phyloP scores from a whole-genome alignment of 2,329 filamentous ascomycete genomes.

The Lecanoromycetidae sp. region DNA sequence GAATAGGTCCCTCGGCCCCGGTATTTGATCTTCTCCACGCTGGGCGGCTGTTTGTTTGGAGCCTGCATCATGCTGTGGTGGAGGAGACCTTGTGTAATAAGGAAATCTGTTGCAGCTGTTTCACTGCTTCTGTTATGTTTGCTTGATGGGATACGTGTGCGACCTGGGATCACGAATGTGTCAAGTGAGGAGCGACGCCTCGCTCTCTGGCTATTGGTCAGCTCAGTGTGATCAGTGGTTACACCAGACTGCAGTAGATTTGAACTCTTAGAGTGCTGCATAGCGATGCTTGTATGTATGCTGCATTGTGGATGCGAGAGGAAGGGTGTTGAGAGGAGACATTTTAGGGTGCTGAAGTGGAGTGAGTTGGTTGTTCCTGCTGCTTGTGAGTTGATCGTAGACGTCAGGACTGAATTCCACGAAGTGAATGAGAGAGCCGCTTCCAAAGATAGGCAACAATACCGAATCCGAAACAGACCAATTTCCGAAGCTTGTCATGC shows the following conservation, averaged over 20 bases:
- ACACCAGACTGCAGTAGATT: background rate
- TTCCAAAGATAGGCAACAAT: background rate
- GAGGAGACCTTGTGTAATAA: conserved; percentile 17
- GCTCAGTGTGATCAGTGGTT: background rate
- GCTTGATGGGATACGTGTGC: conserved; percentile 13
- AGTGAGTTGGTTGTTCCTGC: conserved; percentile 3
- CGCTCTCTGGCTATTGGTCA: background rate
- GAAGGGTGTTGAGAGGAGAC: background rate
- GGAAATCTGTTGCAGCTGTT: conserved; percentile 15
- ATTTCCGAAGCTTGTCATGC: background rate
- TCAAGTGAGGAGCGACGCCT: conserved; percentile 14
- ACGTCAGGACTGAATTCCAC: background rate
- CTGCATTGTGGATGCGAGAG: conserved; percentile 6
- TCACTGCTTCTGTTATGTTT: conserved; percentile 8
- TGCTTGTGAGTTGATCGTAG: background rate
- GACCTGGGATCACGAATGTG: conserved; percentile 14
- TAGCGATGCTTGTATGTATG: conserved; percentile 16
- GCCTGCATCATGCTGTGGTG: background rate
- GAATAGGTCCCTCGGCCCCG: no score
- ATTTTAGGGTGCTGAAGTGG: conserved; percentile 2
- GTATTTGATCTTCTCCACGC: no score
- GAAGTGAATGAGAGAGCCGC: conserved; percentile 5
- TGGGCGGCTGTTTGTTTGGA: background rate
- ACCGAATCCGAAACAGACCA: background rate
- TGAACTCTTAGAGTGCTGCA: conserved; percentile 14